These are phyloP conservation scores for Pelargonium nanum DNA, from an alignment of 345 rosid genomes.

Conservation along the genomic window DNA sequence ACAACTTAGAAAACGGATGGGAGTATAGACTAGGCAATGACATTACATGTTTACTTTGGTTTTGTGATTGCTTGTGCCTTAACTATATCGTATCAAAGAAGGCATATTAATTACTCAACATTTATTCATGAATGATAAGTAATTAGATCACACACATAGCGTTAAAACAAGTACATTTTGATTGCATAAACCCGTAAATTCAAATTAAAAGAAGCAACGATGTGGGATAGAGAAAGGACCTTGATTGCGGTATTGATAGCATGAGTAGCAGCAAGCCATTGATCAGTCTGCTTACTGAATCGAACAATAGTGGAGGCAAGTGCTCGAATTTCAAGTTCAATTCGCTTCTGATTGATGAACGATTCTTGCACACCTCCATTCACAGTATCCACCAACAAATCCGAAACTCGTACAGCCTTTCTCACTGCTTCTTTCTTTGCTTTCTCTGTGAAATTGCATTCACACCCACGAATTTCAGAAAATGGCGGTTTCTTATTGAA, in stretches of 20 bases:
- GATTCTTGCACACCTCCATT: conserved; percentile 80
- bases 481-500: too few species aligned
- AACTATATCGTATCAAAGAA: too few species aligned
- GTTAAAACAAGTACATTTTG: background rate
- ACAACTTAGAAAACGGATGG: too few species aligned
- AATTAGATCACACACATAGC: too few species aligned
- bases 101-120: too few species aligned
- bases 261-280: conserved; percentile 67
- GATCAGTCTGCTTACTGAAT: conserved; percentile 70
- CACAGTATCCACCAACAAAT: conserved; percentile 62
- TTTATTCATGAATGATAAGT: too few species aligned
- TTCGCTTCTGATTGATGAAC: conserved; percentile 66
- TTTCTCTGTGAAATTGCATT: conserved; percentile 30
- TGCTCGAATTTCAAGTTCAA: conserved; percentile 63
- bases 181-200: background rate
- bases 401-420: conserved; percentile 55
- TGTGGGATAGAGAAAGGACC: conserved; percentile 20
- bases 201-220: background rate
- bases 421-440: conserved; percentile 65
- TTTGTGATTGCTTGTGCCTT: too few species aligned
- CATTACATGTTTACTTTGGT: too few species aligned
- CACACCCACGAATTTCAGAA: background rate
- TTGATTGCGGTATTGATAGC: conserved; percentile 70
- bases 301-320: conserved; percentile 47
- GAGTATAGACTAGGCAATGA: too few species aligned